phyloP scores from a whole-genome alignment of 768 basidiomycete genomes.

The Coprinellus micaceus region DNA sequence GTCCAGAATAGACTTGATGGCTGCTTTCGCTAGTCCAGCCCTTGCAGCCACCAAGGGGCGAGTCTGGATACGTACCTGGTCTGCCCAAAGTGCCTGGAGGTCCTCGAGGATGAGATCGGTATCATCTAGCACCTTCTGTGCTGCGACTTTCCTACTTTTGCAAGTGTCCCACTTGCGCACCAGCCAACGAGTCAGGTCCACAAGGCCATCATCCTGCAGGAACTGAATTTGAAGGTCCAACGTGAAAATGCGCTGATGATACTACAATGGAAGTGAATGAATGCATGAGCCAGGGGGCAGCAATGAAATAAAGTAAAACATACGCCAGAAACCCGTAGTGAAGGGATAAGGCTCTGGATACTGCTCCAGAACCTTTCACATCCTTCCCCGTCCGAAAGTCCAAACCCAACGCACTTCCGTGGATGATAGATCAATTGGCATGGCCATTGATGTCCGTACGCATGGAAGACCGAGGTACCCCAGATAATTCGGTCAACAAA shows the following conservation, averaged over 20 bases:
- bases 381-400: conserved; percentile 26
- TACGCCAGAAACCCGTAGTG: conserved; percentile 26
- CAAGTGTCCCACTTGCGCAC: conserved; percentile 1
- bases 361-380: conserved; percentile 26
- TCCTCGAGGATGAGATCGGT: not conserved
- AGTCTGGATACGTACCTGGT: conserved; percentile 20
- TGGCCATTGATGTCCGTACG: conserved; percentile 33
- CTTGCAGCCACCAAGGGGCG: not conserved
- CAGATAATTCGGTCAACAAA: conserved; percentile 22
- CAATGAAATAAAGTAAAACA: not conserved
- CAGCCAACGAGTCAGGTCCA: conserved; percentile 15
- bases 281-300: not conserved
- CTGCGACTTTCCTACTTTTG: conserved; percentile 2
- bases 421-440: conserved; percentile 32
- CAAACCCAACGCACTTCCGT: conserved; percentile 21
- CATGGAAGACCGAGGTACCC: conserved; percentile 31
- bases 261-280: conserved; percentile 13
- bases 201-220: conserved; percentile 11
- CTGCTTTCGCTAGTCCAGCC: not conserved
- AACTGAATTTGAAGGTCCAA: conserved; percentile 24
- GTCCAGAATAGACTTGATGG: not conserved
- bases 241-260: conserved; percentile 22
- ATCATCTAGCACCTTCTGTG: not conserved
- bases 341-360: conserved; percentile 20
- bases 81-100: conserved; percentile 12